Base-by-base conservation (phyloP, 371 early-diverging fungal genomes). In the Nematocida parisii region DNA sequence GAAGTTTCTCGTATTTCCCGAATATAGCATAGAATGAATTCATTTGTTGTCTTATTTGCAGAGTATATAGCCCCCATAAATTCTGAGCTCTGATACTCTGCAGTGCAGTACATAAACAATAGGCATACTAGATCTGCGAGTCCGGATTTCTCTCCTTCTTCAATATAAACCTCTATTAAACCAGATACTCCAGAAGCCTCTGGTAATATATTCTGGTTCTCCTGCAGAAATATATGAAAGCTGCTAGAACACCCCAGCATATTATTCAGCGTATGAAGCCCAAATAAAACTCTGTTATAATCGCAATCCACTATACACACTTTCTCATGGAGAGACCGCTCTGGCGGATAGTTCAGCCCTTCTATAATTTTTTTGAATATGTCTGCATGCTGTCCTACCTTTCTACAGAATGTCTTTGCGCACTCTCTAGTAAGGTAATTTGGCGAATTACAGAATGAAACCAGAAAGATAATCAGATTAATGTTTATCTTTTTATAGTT, bases 201-300 rank as follows among this genome's bases (percentile, higher is more conserved):
- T 39, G 44, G n/a, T 15, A 22, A 6, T 9, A 66, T 33, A 5
- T n/a, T 52, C 18, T 46, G 46, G 60, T 68, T 55, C 15, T 55
- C 73, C 18, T 54, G 22, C 42, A 71, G 54, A 39, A 56, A 57
- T 1, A 11, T 9, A n/a, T n/a, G 33, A 52, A 84, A 84, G 55
- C 62, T 50, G 27, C 24, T 22, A 40, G 81, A 81, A n/a, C 71
- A 24, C 15, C 42, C n/a, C 45, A 71, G 33, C 15, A 81, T 39
- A 66, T 66, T 62, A 40, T 58, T 45, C 13, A 81, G 56, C 7
- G 58, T 33, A 39, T 61, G 61, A 33, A 84, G 50, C 4, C 72
- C 72, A 2, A 55, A 67, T 24, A 72, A 40, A n/a, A 84, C 60
- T 64, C 71, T 66, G 55, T 72, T 72, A 24, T 71, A 55, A 66